phyloP scores from a whole-genome alignment of 768 basidiomycete species.

The Tulasnella sp. region DNA sequence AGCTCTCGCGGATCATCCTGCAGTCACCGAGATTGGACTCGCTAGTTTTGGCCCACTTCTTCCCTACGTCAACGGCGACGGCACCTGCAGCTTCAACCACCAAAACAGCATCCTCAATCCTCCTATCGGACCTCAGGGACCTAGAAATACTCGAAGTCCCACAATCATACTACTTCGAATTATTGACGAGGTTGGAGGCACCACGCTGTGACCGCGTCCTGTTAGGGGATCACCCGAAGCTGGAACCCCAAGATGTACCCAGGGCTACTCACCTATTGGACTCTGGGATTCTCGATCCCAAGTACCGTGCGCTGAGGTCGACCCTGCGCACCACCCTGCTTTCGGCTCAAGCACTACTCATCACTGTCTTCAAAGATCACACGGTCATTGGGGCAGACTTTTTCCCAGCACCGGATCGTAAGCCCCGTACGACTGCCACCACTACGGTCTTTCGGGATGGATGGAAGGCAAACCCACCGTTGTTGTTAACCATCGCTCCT shows the following conservation, averaged over 20 bases:
- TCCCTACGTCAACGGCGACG: neutral
- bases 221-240: neutral
- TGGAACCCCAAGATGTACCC: neutral
- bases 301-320: too few species aligned
- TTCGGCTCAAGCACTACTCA: too few species aligned
- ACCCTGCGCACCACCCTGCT: too few species aligned
- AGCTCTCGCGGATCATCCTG: neutral
- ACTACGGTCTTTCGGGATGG: neutral
- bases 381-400: neutral
- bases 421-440: neutral
- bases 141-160: neutral
- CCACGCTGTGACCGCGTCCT: neutral
- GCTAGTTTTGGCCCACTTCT: neutral
- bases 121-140: neutral
- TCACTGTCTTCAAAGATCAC: neutral
- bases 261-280: neutral
- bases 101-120: neutral
- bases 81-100: neutral
- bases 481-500: neutral
- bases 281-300: too few species aligned
- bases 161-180: neutral
- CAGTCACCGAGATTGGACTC: neutral
- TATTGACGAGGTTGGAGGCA: neutral
- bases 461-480: neutral
- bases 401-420: neutral